phyloP scores from a whole-genome alignment of 257 asterid species.

The Asclepias syriaca region DNA sequence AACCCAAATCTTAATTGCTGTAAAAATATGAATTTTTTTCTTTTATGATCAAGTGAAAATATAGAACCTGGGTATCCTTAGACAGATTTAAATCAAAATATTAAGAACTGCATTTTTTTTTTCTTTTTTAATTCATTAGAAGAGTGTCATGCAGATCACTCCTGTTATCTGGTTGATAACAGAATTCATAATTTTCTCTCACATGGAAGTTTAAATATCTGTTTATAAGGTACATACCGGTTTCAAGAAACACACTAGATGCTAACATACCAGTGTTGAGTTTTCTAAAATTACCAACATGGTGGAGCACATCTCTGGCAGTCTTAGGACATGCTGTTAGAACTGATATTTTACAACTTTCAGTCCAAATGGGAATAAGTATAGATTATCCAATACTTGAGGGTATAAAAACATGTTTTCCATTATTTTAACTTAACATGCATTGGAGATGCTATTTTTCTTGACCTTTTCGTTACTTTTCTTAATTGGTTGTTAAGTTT shows the following conservation, averaged over 20 bases:
- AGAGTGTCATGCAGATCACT: background rate
- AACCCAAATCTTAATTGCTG: background rate
- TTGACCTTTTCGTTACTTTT: background rate
- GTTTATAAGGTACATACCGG: background rate
- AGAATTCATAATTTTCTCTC: background rate
- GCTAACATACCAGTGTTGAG: background rate
- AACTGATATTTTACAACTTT: background rate
- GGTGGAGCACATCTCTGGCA: background rate
- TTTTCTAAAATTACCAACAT: background rate
- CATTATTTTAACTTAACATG: too few species aligned
- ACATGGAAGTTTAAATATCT: background rate
- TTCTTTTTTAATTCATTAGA: background rate
- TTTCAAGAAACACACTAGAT: background rate
- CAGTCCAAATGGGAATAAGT: background rate
- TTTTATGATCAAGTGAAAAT: background rate
- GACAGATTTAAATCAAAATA: background rate
- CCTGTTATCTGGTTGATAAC: background rate
- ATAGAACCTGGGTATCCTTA: background rate
- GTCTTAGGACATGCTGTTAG: background rate
- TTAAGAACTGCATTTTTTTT: conserved; percentile 1
- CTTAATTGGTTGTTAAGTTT: background rate
- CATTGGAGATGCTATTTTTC: background rate
- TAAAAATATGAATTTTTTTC: background rate
- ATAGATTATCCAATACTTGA: background rate
- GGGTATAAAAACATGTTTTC: background rate